Percentiles rank a stretch among this genome's conserved stretches.
phyloP scores from a whole-genome alignment of 164 flowering plant genomes.

The Berberis vulgaris region DNA sequence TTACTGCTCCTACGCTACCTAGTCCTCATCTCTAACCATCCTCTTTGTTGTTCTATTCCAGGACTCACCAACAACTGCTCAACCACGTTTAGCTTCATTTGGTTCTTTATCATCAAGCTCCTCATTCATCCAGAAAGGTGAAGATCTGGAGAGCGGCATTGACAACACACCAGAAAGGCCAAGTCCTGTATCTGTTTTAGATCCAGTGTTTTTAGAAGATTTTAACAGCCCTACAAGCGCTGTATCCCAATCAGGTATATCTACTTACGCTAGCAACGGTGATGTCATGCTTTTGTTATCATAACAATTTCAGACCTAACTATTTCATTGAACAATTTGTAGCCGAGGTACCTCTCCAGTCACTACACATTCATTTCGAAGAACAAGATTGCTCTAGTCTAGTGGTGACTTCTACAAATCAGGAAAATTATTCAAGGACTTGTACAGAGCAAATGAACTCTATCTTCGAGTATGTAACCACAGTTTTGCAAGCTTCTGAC shows the following conservation, averaged over 20 bases:
- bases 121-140: constrained; percentile 18
- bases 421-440: constrained; percentile 17
- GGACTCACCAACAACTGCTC: constrained; percentile 27
- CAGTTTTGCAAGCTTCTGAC: constrained; percentile 46
- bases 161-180: constrained; percentile 38
- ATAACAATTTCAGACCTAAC: background rate
- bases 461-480: constrained; percentile 46
- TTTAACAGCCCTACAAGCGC: constrained; percentile 47
- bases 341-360: constrained; percentile 44
- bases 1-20: no score
- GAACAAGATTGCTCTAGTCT: constrained; percentile 25
- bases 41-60: constrained; percentile 15
- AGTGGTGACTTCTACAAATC: constrained; percentile 10
- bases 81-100: constrained; percentile 17
- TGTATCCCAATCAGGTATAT: constrained; percentile 32
- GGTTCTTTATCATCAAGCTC: constrained; percentile 26
- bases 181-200: constrained; percentile 91
- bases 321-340: constrained; percentile 15
- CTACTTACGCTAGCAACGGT: background rate
- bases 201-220: constrained; percentile 56
- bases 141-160: constrained; percentile 23
- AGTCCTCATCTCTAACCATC: constrained; percentile 1
- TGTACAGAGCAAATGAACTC: constrained; percentile 32
- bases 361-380: constrained; percentile 53
- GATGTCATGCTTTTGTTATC: background rate